A percentile compares a stretch with the other conserved stretches of the same genome.
These are phyloP conservation scores for Acacia confusa DNA, from an alignment of 306 rosid genomes.

Conservation along the genomic window DNA sequence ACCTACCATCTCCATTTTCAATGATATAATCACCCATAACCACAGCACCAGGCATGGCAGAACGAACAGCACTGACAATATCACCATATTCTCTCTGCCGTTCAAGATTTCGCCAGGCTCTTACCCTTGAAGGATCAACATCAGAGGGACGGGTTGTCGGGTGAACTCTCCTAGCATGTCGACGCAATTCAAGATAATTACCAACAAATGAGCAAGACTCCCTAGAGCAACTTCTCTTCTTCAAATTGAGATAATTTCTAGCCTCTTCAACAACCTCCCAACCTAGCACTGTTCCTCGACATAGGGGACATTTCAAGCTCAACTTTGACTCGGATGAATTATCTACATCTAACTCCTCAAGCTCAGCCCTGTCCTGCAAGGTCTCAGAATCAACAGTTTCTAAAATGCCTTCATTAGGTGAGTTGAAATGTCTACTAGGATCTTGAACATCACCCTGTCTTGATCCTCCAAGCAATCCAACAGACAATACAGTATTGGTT, in stretches of 20 bases:
- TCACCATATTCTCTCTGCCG: slow-evolving; percentile 90
- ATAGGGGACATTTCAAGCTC: slow-evolving; percentile 80
- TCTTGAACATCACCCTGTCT: slow-evolving; percentile 64
- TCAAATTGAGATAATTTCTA: slow-evolving; percentile 75
- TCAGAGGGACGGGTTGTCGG: slow-evolving; percentile 77
- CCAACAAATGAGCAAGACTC: slow-evolving; percentile 86
- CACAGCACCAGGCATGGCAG: slow-evolving; percentile 85
- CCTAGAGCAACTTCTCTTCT: slow-evolving; percentile 89
- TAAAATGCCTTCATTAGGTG: slow-evolving; percentile 58
- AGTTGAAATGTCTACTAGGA: slow-evolving; percentile 61
- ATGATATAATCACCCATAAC: slow-evolving; percentile 84
- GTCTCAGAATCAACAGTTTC: slow-evolving; percentile 79
- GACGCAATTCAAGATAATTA: slow-evolving; percentile 79
- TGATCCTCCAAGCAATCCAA: slow-evolving; percentile 64
- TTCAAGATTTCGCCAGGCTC: slow-evolving; percentile 80
- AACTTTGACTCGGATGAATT: slow-evolving; percentile 60
- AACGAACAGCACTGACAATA: slow-evolving; percentile 84
- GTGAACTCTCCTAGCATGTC: slow-evolving; percentile 91
- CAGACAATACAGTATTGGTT: slow-evolving; percentile 62
- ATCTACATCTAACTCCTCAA: slow-evolving; percentile 58
- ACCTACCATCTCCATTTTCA: slow-evolving; percentile 78
- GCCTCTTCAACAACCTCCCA: slow-evolving; percentile 93
- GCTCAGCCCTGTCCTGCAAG: slow-evolving; percentile 62
- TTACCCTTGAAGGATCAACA: slow-evolving; percentile 76
- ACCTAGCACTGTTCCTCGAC: slow-evolving; percentile 73